phyloP scores from a whole-genome alignment of 306 rosid species.

The Quercus engelmannii region DNA sequence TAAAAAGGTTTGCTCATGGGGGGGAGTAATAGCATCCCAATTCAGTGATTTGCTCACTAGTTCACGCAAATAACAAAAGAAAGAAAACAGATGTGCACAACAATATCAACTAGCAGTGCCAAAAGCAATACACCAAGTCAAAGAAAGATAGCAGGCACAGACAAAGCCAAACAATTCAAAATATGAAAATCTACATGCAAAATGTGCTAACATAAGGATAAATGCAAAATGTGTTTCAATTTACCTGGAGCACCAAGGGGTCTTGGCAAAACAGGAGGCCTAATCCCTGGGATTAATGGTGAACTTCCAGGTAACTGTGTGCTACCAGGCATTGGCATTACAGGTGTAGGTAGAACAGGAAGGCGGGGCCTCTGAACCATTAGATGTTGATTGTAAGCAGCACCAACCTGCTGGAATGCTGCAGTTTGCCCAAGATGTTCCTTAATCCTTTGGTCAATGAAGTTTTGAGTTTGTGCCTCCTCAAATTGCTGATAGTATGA shows the following conservation, averaged over 20 bases:
- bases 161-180: not conserved
- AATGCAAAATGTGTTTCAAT: not conserved
- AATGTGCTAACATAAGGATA: not conserved
- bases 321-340: slow-evolving; percentile 58
- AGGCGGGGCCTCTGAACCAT: slow-evolving; percentile 69
- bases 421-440: slow-evolving; percentile 96
- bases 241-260: slow-evolving; percentile 86
- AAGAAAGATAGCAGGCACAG: not conserved
- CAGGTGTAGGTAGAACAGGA: slow-evolving; percentile 70
- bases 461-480: slow-evolving; percentile 25
- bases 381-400: slow-evolving; percentile 74
- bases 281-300: slow-evolving; percentile 65
- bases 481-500: too few species aligned
- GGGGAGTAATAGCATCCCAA: too few species aligned
- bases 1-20: too few species aligned
- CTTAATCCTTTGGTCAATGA: slow-evolving; percentile 92
- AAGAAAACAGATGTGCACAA: not conserved
- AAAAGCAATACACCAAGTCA: not conserved
- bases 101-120: not conserved
- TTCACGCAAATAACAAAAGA: not conserved
- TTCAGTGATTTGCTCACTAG: too few species aligned
- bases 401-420: slow-evolving; percentile 88
- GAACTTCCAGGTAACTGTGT: slow-evolving; percentile 46
- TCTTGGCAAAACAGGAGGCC: slow-evolving; percentile 85
- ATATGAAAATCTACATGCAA: not conserved